Base-by-base conservation (phyloP, 176 grass and related monocot genomes). In the Paspalum notatum region DNA sequence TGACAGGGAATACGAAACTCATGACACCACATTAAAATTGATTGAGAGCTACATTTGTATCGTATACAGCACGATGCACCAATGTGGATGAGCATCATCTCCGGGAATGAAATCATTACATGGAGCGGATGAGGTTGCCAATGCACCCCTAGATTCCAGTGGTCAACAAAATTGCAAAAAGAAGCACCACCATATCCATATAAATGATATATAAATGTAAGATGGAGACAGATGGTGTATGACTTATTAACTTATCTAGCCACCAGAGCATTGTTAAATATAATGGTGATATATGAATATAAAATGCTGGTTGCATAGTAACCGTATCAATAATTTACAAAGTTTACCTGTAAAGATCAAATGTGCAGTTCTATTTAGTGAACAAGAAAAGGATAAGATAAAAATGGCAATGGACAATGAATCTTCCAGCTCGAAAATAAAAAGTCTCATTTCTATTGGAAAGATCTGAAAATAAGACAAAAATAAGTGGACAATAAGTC, bases 71-170 rank as follows among this genome's bases (percentile, higher is more conserved):
- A 80, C 4, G 67, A 75, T 56, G 26, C 52, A 22, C 45, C 68
- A 55, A 55, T 40, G 77, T 75, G 71, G 76, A 63, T 64, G 76
- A 80, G 54, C 76, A 80, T 53, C 63, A 71, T 51, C 72, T 52
- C 37, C 3, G 66, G 71, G 66, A 58, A 70, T 9, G 43, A 67
- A 78, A 90, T 90, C 78, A 90, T 90, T 73, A 68, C 72, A 75
- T 56, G 20, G 27, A 53, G 4, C 40, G 14, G 83, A 78, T 75
- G 79, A 68, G 66, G 62, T 20, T 68, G 21, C 59, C 42, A 78
- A 86, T 86, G 37, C 52, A 90, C 21, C 68, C 60, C 67, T 86
- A 82, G 74, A 82, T 82, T 67, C 73, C 24, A 78, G 66, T 78
- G 47, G 66, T 79, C 74, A 82, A 40, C 44, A 43, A 74, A 86